Conservation (phyloP, 164 flowering plant genomes). For the Sextonia rubra region DNA sequence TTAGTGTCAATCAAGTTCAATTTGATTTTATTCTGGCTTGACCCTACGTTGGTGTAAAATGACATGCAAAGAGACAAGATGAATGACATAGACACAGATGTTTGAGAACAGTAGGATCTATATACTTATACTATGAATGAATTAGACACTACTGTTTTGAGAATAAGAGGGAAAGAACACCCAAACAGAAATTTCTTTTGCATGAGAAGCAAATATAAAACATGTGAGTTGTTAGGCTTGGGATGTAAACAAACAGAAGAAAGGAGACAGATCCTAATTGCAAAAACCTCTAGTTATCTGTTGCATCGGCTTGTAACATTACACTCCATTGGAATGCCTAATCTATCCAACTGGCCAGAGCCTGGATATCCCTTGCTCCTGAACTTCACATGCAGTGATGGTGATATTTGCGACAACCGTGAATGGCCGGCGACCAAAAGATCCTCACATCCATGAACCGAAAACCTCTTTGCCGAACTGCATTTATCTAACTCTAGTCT, state of each 20-base stretch:
- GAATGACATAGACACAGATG: no score
- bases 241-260: background rate
- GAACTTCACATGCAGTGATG: constrained; percentile 5
- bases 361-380: constrained; percentile 19
- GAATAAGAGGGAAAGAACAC: no score
- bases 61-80: no score
- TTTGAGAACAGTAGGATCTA: no score
- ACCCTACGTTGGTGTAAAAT: no score
- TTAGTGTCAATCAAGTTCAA: no score
- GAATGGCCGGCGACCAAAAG: background rate
- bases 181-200: no score
- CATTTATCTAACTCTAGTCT: constrained; percentile 48
- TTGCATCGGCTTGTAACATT: background rate
- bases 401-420: constrained; percentile 4
- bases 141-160: no score
- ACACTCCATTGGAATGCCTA: constrained; percentile 52
- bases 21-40: no score
- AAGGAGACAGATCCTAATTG: background rate
- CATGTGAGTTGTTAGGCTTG: background rate
- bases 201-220: no score
- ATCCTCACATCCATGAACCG: constrained; percentile 16
- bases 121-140: no score
- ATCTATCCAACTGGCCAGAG: constrained; percentile 62
- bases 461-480: constrained; percentile 31
- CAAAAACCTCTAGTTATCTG: background rate